Conservation (phyloP, 2,329 filamentous ascomycete genomes). For the Didymella segeticola region DNA sequence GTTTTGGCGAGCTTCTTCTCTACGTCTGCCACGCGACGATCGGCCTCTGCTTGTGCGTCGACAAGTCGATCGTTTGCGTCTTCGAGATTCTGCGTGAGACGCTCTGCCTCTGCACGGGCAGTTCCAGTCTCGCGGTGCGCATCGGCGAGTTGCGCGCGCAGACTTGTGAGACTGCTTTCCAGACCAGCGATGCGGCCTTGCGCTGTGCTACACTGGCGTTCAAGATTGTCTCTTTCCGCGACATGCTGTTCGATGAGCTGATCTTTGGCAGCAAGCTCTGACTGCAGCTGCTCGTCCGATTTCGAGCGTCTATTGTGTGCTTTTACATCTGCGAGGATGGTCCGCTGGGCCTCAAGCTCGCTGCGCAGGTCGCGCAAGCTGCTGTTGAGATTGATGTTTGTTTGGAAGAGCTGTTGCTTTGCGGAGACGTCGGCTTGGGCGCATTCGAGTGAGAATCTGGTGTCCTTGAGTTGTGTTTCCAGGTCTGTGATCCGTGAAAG, state of each 20-base stretch:
- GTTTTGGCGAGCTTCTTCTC: conserved; percentile 40
- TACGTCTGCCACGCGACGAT: conserved; percentile 36
- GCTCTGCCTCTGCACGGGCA: conserved; percentile 34
- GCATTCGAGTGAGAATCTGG: conserved; percentile 36
- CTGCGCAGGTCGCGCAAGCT: conserved; percentile 27
- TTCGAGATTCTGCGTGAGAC: conserved; percentile 34
- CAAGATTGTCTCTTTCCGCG: conserved; percentile 33
- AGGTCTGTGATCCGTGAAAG: conserved; percentile 23
- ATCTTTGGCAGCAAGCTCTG: conserved; percentile 34
- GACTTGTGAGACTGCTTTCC: conserved; percentile 30
- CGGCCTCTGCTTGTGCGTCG: conserved; percentile 35
- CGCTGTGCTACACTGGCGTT: conserved; percentile 34
- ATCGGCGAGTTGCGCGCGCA: conserved; percentile 45
- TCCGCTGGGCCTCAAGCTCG: conserved; percentile 24
- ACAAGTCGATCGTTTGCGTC: conserved; percentile 35
- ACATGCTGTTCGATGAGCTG: conserved; percentile 32
- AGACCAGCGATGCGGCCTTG: conserved; percentile 41
- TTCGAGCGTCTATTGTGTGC: neutral
- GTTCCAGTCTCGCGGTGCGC: conserved; percentile 37
- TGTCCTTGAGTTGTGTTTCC: conserved; percentile 30
- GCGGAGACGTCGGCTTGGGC: conserved; percentile 32
- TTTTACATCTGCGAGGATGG: conserved; percentile 5
- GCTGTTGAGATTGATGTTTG: conserved; percentile 32
- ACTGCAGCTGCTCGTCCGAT: conserved; percentile 25
- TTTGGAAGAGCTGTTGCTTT: conserved; percentile 37